Base-by-base conservation (phyloP, 352 stramenopile species). In the Pythium phragmitis region DNA sequence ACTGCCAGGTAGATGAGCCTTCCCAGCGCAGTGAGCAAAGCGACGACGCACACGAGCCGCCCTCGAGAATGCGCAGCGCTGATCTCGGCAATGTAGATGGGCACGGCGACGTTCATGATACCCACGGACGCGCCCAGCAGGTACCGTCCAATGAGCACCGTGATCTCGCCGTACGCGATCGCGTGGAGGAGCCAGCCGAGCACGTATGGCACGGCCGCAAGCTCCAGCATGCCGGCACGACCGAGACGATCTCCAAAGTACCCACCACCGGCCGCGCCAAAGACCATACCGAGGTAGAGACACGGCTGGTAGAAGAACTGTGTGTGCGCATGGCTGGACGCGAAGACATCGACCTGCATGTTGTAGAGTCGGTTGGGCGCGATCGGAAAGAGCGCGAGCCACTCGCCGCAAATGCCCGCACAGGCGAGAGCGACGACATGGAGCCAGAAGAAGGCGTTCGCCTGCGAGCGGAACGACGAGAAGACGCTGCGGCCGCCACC, bases 301-400 rank as follows among this genome's bases (percentile, higher is more conserved):
- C 85, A 91, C 37, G 82, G 75, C 39, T 72, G 69, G 58, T 82
- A 84, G 63, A 89, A 94, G 68, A 91, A 94, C 42, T 72, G 71
- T 26, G 85, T 68, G 59, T 91, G 81, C 45, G 74, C 74, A 60
- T 92, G 81, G 65, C 73, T 76, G n/a, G 75, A 81, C 72, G 70
- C 77, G 63, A 94, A 94, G 16, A 92, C 75, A 60, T 94, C 82
- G 50, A 94, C 81, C 65, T 94, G 82, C 70, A 94, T 91, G 66
- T 92, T 89, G 73, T 94, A 94, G 11, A 94, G 76, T 8, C 83
- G 68, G 30, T 59, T 76, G 11, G 85, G 81, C 13, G 81, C 78
- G 52, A 94, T 76, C 39, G 85, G 85, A 72, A 92, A 94, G 42
- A 91, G 72, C 50, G 68, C 63, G 23, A 87, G 53, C 85, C 85